These are phyloP conservation scores for Crassisporium funariophilum DNA, from an alignment of 768 basidiomycete species.

Conservation along the genomic window DNA sequence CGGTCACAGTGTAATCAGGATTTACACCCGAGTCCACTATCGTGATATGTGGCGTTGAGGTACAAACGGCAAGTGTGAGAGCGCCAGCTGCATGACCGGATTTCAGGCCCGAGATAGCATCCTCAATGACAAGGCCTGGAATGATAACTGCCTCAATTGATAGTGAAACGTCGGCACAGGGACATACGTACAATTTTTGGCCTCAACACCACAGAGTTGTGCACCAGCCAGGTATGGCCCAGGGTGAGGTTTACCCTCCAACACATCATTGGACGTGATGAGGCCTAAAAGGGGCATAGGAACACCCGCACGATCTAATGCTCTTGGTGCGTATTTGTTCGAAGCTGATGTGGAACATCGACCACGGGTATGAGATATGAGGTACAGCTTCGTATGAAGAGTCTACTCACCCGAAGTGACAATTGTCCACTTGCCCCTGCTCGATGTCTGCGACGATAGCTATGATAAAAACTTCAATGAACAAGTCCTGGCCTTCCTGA, in stretches of 20 bases:
- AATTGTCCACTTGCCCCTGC: slow-evolving; percentile 69
- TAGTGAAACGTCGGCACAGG: neutral
- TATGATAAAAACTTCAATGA: slow-evolving; percentile 12
- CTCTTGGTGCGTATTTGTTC: slow-evolving; percentile 65
- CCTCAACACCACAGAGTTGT: slow-evolving; percentile 51
- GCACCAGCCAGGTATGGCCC: slow-evolving; percentile 87
- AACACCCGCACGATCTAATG: slow-evolving; percentile 64
- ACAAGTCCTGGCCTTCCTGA: neutral
- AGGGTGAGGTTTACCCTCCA: slow-evolving; percentile 83
- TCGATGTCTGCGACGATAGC: slow-evolving; percentile 30
- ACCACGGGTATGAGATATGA: neutral
- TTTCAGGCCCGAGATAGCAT: slow-evolving; percentile 81
- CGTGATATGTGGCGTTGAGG: slow-evolving; percentile 63
- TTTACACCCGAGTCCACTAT: slow-evolving; percentile 54
- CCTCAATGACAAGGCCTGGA: slow-evolving; percentile 84
- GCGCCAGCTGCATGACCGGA: slow-evolving; percentile 79
- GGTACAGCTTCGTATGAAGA: neutral
- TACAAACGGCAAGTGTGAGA: slow-evolving; percentile 79
- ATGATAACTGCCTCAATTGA: neutral
- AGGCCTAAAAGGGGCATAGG: slow-evolving; percentile 59
- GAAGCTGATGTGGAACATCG: slow-evolving; percentile 53
- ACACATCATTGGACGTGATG: slow-evolving; percentile 74
- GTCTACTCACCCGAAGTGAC: slow-evolving; percentile 69
- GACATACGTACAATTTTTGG: slow-evolving; percentile 54
- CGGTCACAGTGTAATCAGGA: slow-evolving; percentile 68